Percentiles rank a stretch among this genome's conserved stretches.
These are phyloP conservation scores for Lycium ferocissimum DNA, from an alignment of 257 asterid genomes.

Conservation along the genomic window DNA sequence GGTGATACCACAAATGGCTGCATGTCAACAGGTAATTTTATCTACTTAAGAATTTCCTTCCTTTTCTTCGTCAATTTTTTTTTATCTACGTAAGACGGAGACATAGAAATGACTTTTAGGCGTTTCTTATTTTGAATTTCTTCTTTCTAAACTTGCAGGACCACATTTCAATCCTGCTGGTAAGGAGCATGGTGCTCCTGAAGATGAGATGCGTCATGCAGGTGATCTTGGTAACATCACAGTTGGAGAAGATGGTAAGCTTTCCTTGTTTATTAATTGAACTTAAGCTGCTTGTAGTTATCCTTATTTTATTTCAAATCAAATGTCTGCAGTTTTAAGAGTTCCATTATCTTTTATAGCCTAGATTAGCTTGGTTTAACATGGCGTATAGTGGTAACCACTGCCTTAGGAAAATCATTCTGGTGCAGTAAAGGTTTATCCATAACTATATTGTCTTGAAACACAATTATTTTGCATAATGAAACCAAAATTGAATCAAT, in stretches of 20 bases:
- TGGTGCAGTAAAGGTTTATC: not conserved
- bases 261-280: slow-evolving; percentile 7
- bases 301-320: not conserved
- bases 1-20: slow-evolving; percentile 99
- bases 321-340: not conserved
- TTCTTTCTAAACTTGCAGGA: slow-evolving; percentile 53
- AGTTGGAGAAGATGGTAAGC: slow-evolving; percentile 81
- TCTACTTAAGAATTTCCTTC: not conserved
- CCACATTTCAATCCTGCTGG: slow-evolving; percentile 92
- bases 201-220: slow-evolving; percentile 92
- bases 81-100: not conserved
- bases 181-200: slow-evolving; percentile 92
- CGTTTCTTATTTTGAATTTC: not conserved
- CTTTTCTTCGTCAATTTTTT: too few relatives aligned
- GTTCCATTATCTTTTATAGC: not conserved
- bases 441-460: not conserved
- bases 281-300: not conserved
- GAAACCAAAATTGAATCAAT: not conserved
- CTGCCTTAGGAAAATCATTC: not conserved
- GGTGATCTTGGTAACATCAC: slow-evolving; percentile 97
- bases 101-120: not conserved
- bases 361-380: slow-evolving; percentile 7
- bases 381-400: not conserved
- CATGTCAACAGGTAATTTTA: slow-evolving; percentile 83
- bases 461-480: not conserved